Evolutionary conservation across 1,284 basidiomycete species (phyloP), one percentile per base, ranked within the genome.

Genomic region (Cystobasidium pallidum): DNA sequence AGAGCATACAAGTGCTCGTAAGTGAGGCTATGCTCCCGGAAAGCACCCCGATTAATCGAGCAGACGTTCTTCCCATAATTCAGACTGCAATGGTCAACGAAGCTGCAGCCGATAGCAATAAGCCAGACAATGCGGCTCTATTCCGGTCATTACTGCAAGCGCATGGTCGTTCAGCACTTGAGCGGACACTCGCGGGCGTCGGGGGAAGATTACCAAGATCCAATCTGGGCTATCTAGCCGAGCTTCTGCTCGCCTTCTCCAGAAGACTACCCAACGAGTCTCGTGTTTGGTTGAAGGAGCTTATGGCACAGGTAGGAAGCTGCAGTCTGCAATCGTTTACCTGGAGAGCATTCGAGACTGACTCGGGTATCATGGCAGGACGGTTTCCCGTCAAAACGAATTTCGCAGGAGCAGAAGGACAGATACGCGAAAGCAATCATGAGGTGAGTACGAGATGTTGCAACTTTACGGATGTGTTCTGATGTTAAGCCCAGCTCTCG

Each of bases 191-290:
- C 1, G 39, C 36, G 2, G 75, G 75, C 17, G 70, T 78, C 15
- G 75, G 65, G 0, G 77, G 77, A 3, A 62, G 30, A 10, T 74
- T 77, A 1, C 78, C 78, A 1, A 75, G 78, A 4, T 77, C 75
- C 0, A 76, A 76, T 51, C 75, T 79, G 28, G 57, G 72, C 19
- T 61, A 66, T 3, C 73, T 80, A n/a, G 72, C 75, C 21, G 79
- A 80, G 61, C 57, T 78, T 3, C 68, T 79, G 11, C 78, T 79
- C n/a, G 76, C 77, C 7, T 74, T 75, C 34, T 52, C 78, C 3
- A 68, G 76, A n/a, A 75, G 78, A 2, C 32, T 77, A 3, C 75
- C 76, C 0, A 75, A 75, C 2, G 70, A 75, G 45, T 73, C 76
- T 4, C 62, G 77, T 13, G 51, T 70, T 0, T 72, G 67, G 11